phyloP scores from a whole-genome alignment of 495 filamentous ascomycete species.

The Xylaria sp. region DNA sequence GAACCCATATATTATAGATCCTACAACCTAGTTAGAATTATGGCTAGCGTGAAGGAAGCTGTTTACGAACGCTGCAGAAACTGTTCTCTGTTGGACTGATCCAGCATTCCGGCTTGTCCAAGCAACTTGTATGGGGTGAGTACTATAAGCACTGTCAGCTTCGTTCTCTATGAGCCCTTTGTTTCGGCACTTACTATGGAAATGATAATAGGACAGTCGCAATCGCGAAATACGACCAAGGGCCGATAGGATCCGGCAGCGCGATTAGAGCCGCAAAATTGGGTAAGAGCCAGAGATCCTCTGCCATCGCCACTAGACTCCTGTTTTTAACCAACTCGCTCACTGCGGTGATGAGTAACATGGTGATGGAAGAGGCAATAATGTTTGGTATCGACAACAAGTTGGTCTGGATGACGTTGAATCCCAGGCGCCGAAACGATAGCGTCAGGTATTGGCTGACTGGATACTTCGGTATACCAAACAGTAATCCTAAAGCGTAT shows the following conservation, averaged over 20 bases:
- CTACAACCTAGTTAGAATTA: conserved; percentile 25
- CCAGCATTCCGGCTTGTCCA: conserved; percentile 41
- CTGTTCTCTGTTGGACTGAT: conserved; percentile 39
- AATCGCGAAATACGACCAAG: conserved; percentile 39
- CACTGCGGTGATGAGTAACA: conserved; percentile 36
- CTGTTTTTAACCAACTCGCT: conserved; percentile 39
- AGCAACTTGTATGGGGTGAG: conserved; percentile 40
- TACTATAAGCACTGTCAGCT: conserved; percentile 25
- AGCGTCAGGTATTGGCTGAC: conserved; percentile 69
- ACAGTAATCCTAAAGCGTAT: conserved; percentile 69
- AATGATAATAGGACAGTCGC: conserved; percentile 38
- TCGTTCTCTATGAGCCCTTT: background rate
- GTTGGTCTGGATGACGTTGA: conserved; percentile 74
- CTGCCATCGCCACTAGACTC: conserved; percentile 41
- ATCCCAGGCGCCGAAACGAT: conserved; percentile 66
- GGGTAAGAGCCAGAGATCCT: conserved; percentile 39
- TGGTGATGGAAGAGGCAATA: conserved; percentile 31
- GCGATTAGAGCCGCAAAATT: conserved; percentile 39
- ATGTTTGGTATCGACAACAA: conserved; percentile 34
- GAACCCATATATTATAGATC: conserved; percentile 41
- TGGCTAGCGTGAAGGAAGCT: background rate
- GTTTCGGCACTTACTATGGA: conserved; percentile 34
- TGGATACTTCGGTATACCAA: conserved; percentile 65
- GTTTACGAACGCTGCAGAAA: conserved; percentile 36
- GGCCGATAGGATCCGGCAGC: conserved; percentile 29